Percentiles rank a stretch among this genome's conserved stretches.
These are phyloP conservation scores for Schwanniomyces sp. DNA, from an alignment of 805 yeast genomes.

Conservation along the genomic window DNA sequence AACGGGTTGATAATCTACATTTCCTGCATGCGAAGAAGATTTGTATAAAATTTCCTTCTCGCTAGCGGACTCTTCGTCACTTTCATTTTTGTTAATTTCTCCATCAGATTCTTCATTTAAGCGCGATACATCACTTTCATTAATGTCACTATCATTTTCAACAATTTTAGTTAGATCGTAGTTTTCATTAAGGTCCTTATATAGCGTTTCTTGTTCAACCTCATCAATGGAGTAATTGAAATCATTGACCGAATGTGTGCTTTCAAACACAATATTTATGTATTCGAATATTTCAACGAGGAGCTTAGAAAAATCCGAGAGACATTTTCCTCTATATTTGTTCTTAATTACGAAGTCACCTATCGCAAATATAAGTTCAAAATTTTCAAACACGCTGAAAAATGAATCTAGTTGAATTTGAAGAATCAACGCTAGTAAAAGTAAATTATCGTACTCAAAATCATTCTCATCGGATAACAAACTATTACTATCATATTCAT, in stretches of 20 bases:
- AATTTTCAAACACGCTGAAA: conserved; percentile 43
- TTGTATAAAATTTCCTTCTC: conserved; percentile 11
- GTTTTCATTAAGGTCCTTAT: conserved; percentile 42
- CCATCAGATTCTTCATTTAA: conserved; percentile 12
- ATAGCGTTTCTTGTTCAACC: conserved; percentile 36
- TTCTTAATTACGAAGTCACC: conserved; percentile 32
- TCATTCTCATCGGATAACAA: conserved; percentile 10
- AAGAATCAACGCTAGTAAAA: conserved; percentile 36
- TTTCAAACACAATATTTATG: conserved; percentile 38
- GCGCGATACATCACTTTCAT: neutral
- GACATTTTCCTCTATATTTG: conserved; percentile 17
- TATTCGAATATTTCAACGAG: conserved; percentile 29
- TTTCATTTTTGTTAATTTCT: conserved; percentile 11
- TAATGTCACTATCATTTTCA: conserved; percentile 8
- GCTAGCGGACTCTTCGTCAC: conserved; percentile 1
- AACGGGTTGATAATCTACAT: conserved; percentile 13
- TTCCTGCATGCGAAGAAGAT: conserved; percentile 9
- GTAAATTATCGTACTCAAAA: conserved; percentile 28
- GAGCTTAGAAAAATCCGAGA: conserved; percentile 21
- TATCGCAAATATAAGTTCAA: conserved; percentile 39
- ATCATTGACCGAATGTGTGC: conserved; percentile 50
- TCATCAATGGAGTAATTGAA: conserved; percentile 44
- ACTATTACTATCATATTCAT: conserved; percentile 35
- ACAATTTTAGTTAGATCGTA: conserved; percentile 27
- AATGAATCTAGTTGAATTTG: conserved; percentile 38